Evolutionary conservation across 2,329 filamentous ascomycete genomes (phyloP), one percentile per base, ranked within the genome.

Genomic region (Aschersonia sp.): DNA sequence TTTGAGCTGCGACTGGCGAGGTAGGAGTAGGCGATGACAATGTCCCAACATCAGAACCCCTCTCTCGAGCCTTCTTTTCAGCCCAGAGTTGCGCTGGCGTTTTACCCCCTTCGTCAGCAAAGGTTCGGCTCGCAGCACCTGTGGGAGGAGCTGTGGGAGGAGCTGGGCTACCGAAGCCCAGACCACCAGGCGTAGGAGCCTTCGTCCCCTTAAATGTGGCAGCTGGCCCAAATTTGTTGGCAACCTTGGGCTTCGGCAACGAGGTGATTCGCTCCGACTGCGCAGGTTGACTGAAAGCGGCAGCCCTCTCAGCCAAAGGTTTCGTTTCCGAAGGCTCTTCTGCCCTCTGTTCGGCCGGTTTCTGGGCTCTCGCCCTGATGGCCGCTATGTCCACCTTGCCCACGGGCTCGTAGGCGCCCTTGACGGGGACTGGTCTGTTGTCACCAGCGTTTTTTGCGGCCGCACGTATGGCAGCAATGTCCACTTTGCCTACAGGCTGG

Each of bases 351-450:
- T 58, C 55, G 5, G 73, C 61, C 44, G 76, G 76, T 53, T 79
- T 83, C 64, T 92, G 85, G 5, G 87, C 83, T 64, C 79, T 83
- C 29, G 90, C 83, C 53, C 87, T 80, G 59, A 98, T 95, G 29
- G 90, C 89, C 42, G 87, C 87, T 64, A 98, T 97, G 56, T 98
- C 92, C 8, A 98, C 90, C 67, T 95, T 97, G 44, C 92, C 92
- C 22, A 97, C 73, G 2, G 92, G 92, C 64, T 97, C 85, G 60
- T 98, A 98, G 30, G 89, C 78, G 41, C 92, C 92, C 66, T 94
- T 97, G 22, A 97, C 86, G 5, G 80, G 77, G 1, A 83, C 77
- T 4, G 92, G 92, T 48, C 88, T 76, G 55, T 95, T 84, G 58
- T 95, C 87, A 43, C 74, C 74, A 64, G 62, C 72, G 57, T 71